phyloP scores from a whole-genome alignment of 2,329 filamentous ascomycete species.

The Stachybotrys echinatus region DNA sequence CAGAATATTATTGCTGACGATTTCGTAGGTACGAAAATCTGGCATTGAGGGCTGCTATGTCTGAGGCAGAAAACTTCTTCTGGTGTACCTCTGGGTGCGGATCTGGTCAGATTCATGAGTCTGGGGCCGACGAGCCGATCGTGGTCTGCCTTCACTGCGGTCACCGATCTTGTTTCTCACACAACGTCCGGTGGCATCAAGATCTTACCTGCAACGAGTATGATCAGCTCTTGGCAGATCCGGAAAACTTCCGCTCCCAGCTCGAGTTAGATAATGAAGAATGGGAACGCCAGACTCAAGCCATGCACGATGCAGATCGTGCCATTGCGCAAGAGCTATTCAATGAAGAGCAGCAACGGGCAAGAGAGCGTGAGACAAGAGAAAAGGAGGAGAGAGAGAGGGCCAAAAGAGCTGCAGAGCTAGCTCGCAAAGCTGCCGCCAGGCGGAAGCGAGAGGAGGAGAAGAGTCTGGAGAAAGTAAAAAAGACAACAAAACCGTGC shows the following conservation, averaged over 20 bases:
- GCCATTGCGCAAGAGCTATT: constrained; percentile 24
- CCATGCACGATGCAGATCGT: constrained; percentile 34
- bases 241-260: constrained; percentile 29
- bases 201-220: constrained; percentile 35
- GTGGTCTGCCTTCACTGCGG: constrained; percentile 34
- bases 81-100: constrained; percentile 50
- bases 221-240: constrained; percentile 28
- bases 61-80: constrained; percentile 37
- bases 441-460: constrained; percentile 28
- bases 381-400: constrained; percentile 15
- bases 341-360: constrained; percentile 22
- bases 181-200: constrained; percentile 12
- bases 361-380: constrained; percentile 13
- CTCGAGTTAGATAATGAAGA: constrained; percentile 28
- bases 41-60: constrained; percentile 35
- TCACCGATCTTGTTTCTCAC: constrained; percentile 36
- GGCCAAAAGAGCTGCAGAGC: constrained; percentile 17
- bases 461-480: constrained; percentile 20
- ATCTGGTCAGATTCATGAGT: constrained; percentile 46
- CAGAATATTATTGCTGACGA: neutral
- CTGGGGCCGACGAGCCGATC: constrained; percentile 30
- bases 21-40: constrained; percentile 34
- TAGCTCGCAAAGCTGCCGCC: constrained; percentile 18
- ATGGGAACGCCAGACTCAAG: constrained; percentile 36
- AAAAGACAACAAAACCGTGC: constrained; percentile 29